Evolutionary conservation across 2,329 filamentous ascomycete genomes (phyloP).

Genomic region (Juglanconis sp.): DNA sequence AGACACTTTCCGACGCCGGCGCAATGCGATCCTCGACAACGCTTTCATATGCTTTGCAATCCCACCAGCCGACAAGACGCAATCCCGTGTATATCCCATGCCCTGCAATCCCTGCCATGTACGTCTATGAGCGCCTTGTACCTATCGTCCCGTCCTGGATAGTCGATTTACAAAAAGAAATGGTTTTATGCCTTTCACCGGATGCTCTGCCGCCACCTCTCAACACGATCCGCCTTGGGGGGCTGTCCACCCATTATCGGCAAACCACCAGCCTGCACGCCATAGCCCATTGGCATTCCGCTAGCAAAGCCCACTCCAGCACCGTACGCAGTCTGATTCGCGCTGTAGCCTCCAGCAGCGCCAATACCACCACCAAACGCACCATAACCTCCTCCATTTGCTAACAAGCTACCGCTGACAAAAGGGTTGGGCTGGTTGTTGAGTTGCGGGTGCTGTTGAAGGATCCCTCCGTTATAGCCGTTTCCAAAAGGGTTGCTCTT

Average conservation of each 20-base stretch:
- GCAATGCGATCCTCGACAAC: constrained; percentile 16
- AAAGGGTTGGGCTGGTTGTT: constrained; percentile 8
- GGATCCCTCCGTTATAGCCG: constrained; percentile 14
- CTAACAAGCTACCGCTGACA: constrained; percentile 14
- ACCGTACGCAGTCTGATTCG: constrained; percentile 17
- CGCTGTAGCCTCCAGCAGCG: constrained; percentile 7
- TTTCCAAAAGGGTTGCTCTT: constrained; percentile 11
- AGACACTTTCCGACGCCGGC: constrained; percentile 7
- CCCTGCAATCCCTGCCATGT: neutral
- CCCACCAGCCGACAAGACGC: neutral
- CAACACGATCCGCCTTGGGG: constrained; percentile 29
- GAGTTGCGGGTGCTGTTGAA: constrained; percentile 15
- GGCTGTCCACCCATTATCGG: constrained; percentile 17
- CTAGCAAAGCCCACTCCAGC: constrained; percentile 8
- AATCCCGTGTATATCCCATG: neutral
- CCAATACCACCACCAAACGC: constrained; percentile 13
- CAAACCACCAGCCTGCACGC: constrained; percentile 18
- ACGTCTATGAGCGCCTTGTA: neutral
- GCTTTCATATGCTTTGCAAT: constrained; percentile 9
- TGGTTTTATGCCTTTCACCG: neutral
- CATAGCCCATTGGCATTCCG: constrained; percentile 17
- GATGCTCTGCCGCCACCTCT: constrained; percentile 32
- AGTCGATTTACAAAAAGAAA: neutral
- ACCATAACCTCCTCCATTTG: constrained; percentile 3
- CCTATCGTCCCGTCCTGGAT: neutral